Conservation (phyloP, 2,329 filamentous ascomycete species). For the Colletotrichum ledebouriae region DNA sequence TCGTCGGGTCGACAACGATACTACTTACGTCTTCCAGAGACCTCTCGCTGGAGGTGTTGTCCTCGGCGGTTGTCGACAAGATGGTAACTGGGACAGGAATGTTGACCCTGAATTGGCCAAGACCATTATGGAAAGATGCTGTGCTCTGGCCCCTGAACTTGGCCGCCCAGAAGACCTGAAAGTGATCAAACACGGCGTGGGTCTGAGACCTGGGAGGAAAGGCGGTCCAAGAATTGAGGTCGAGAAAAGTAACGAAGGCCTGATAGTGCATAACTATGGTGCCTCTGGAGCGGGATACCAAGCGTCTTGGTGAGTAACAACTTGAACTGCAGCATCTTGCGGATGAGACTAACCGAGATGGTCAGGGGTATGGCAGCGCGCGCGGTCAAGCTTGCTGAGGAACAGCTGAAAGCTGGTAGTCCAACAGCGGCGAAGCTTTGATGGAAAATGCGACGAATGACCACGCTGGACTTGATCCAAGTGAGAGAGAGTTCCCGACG, state of each 20-base stretch:
- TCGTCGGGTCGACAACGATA: conserved; percentile 55
- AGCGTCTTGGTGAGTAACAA: conserved; percentile 44
- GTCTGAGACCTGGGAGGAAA: conserved; percentile 48
- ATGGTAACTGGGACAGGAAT: conserved; percentile 50
- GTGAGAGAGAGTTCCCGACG: no score
- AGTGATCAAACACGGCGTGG: conserved; percentile 51
- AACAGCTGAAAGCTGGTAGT: conserved; percentile 6
- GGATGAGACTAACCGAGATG: background rate
- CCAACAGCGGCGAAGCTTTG: background rate
- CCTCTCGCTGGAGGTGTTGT: conserved; percentile 52
- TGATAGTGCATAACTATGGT: conserved; percentile 49
- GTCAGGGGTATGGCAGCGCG: conserved; percentile 36
- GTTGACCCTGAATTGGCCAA: conserved; percentile 49
- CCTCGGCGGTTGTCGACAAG: conserved; percentile 51
- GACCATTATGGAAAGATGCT: conserved; percentile 52
- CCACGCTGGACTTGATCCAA: no score
- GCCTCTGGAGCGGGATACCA: conserved; percentile 49
- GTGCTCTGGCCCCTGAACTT: conserved; percentile 51
- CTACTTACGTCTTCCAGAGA: conserved; percentile 60
- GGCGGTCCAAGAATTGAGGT: conserved; percentile 51
- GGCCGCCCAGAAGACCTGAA: conserved; percentile 51
- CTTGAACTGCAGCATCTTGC: background rate
- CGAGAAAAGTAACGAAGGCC: conserved; percentile 44
- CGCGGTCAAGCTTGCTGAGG: conserved; percentile 12
- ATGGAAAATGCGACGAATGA: background rate